Conservation (phyloP, 805 yeast species). For the Candida ulmi region DNA sequence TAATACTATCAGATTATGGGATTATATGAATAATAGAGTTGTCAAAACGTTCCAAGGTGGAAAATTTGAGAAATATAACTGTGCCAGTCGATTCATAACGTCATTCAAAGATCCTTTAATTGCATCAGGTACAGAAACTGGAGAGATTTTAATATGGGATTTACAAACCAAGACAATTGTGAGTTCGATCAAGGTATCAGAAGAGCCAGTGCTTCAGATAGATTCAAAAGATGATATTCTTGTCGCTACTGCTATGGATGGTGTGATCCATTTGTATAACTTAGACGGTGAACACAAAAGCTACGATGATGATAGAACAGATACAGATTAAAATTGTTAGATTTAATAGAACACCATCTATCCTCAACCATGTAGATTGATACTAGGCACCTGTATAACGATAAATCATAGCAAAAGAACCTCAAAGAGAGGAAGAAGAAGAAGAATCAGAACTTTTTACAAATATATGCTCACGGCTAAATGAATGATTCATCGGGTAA, state of each 20-base stretch:
- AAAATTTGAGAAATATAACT: slow-evolving; percentile 39
- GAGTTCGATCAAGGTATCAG: slow-evolving; percentile 4
- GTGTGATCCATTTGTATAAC: slow-evolving; percentile 6
- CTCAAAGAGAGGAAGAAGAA: no score
- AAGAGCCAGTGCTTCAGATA: slow-evolving; percentile 11
- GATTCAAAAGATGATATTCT: slow-evolving; percentile 8
- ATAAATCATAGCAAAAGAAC: no score
- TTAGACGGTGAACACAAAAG: slow-evolving; percentile 3
- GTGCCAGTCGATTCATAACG: slow-evolving; percentile 48
- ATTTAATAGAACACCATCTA: no score
- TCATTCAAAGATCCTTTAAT: slow-evolving; percentile 33
- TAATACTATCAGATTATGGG: slow-evolving; percentile 79
- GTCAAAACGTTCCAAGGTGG: slow-evolving; percentile 59
- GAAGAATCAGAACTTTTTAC: no score
- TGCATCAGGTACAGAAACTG: slow-evolving; percentile 57
- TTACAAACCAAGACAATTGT: slow-evolving; percentile 52
- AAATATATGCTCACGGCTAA: no score
- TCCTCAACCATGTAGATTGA: no score
- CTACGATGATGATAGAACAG: slow-evolving; percentile 5
- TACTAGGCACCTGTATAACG: no score
- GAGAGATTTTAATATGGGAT: slow-evolving; percentile 58
- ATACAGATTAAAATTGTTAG: slow-evolving; percentile 4
- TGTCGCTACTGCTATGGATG: slow-evolving; percentile 9
- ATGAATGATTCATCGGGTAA: no score
- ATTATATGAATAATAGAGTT: slow-evolving; percentile 73